A percentile compares a stretch with the other conserved stretches of the same genome.
Conservation (phyloP, 164 flowering plant species). For the Aristolochia fimbriata region DNA sequence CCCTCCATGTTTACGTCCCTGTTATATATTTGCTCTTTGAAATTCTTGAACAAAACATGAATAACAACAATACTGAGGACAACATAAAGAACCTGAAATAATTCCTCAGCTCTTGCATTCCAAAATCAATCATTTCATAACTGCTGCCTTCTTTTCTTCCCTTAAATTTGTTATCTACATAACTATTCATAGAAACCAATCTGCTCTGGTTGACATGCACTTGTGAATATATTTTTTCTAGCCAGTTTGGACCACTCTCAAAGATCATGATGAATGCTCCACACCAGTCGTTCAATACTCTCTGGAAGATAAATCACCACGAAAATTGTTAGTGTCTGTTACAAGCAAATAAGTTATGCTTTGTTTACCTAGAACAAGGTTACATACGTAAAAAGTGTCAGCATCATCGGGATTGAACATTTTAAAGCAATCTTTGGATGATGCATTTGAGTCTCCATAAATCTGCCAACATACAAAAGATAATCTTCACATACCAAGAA, state of each 20-base stretch:
- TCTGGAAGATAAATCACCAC: slow-evolving; percentile 26
- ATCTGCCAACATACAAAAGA: slow-evolving; percentile 37
- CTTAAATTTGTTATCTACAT: slow-evolving; percentile 51
- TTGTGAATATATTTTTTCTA: slow-evolving; percentile 26
- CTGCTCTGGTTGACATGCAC: slow-evolving; percentile 24
- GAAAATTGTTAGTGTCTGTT: background rate
- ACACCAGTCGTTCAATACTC: slow-evolving; percentile 84
- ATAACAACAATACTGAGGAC: slow-evolving; percentile 74
- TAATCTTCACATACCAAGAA: background rate
- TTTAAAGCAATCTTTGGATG: slow-evolving; percentile 78
- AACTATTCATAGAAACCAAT: slow-evolving; percentile 68
- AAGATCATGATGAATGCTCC: slow-evolving; percentile 71
- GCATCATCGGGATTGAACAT: slow-evolving; percentile 91
- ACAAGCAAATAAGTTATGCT: no score
- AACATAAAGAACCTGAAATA: slow-evolving; percentile 79
- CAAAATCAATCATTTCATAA: slow-evolving; percentile 69
- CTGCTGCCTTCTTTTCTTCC: slow-evolving; percentile 73
- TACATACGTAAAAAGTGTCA: slow-evolving; percentile 54
- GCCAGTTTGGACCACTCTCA: slow-evolving; percentile 35
- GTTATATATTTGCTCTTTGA: slow-evolving; percentile 64
- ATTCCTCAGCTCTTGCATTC: slow-evolving; percentile 84
- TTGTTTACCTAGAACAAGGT: background rate
- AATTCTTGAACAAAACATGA: slow-evolving; percentile 96
- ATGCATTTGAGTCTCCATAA: slow-evolving; percentile 69
- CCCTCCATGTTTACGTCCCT: slow-evolving; percentile 16